phyloP scores from a whole-genome alignment of 169 alveolate species.

The Eimeria zaria region DNA sequence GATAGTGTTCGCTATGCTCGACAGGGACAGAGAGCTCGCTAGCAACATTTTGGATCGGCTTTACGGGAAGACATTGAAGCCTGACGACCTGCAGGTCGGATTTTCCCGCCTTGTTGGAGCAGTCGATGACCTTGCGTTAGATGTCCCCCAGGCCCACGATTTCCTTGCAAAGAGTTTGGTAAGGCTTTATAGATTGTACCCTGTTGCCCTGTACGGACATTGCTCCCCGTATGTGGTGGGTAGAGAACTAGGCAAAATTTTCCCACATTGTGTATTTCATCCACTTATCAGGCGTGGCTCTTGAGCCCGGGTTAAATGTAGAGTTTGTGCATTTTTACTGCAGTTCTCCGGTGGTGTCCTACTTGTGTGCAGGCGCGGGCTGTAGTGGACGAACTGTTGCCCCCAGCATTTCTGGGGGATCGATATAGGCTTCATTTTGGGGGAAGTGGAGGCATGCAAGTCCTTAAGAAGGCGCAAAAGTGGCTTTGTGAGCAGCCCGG shows the following conservation, averaged over 20 bases:
- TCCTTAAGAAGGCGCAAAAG: conserved; percentile 78
- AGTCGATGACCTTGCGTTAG: conserved; percentile 74
- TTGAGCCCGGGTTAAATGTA: background rate
- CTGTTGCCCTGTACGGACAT: background rate
- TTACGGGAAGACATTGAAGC: conserved; percentile 72
- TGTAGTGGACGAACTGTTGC: conserved; percentile 77
- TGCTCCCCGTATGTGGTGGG: background rate
- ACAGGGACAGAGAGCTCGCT: conserved; percentile 81
- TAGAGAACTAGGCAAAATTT: background rate
- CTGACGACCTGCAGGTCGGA: conserved; percentile 82
- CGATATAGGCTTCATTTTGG: conserved; percentile 83
- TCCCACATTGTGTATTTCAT: background rate
- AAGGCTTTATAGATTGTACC: background rate
- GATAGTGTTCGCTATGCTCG: background rate
- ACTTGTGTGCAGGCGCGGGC: conserved; percentile 82
- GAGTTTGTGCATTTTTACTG: background rate
- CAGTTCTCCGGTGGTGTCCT: background rate
- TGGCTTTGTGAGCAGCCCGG: conserved; percentile 79
- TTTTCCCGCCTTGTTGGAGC: conserved; percentile 81
- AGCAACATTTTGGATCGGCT: conserved; percentile 78
- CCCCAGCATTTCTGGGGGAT: conserved; percentile 82
- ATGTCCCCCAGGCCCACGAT: conserved; percentile 66
- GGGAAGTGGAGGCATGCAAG: conserved; percentile 82
- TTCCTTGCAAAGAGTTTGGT: conserved; percentile 74
- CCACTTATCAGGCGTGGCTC: background rate